Base-by-base conservation (phyloP, 495 filamentous ascomycete genomes). In the Melanomma pulvis-pyrius region DNA sequence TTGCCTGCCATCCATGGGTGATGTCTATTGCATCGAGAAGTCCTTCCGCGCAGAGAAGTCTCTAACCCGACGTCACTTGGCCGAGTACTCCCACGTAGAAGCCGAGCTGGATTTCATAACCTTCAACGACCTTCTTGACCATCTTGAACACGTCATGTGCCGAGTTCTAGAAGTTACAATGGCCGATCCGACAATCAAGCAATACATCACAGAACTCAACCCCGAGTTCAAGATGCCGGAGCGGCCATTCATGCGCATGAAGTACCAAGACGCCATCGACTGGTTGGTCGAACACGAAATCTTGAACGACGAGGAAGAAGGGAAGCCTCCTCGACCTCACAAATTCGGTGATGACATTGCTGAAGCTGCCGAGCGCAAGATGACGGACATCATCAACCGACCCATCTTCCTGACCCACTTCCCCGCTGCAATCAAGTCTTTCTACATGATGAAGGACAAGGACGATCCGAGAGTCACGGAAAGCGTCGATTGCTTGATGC, bases 31-130 rank as follows among this genome's bases (percentile, higher is more conserved):
- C 77, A 91, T 99, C 65, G 93, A 96, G 80, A 94, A 96, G 71
- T 98, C 94, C 12, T 99, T 98, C 87, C 93, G 94, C 55, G 94
- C 94, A 25, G 94, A 99, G 78, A 96, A 96, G 78, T 93, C 90
- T 2, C 82, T 97, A 21, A 99, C 94, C 57, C 89, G 94, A 46
- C 92, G 94, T 69, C 94, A 99, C 76, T 79, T 98, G 69, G 92
- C 91, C 39, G 93, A 97, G 78, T 99, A 97, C 81, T 96, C 94
- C 0, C 94, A 99, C 80, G 84, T 99, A 67, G 94, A 99, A 79
- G 96, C 90, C 67, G 94, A 99, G 78, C 80, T 99, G 61, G 94
- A 96, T 79, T 98, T 96, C 74, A 96, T 99, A 79, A 86, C 84
- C 66, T 99, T 99, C 77, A 86, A 87, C 65, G 92, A 97, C 75